A percentile compares a stretch with the other conserved stretches of the same genome.
Conservation (phyloP, 768 basidiomycete species). For the Tricholoma flavovirens region DNA sequence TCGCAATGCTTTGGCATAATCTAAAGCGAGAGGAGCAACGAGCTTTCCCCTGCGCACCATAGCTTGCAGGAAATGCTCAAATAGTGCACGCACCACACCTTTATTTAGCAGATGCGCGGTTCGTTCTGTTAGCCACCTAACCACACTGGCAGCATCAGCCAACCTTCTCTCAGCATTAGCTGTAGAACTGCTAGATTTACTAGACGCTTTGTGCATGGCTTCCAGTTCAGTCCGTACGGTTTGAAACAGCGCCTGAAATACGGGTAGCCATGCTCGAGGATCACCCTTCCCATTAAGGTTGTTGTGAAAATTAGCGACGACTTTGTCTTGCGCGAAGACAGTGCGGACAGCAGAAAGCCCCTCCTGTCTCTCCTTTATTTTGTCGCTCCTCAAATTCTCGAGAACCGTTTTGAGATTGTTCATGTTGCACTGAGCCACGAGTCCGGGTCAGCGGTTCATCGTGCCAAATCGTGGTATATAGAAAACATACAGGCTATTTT, state of each 20-base stretch:
- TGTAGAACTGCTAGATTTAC: constrained; percentile 30
- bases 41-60: constrained; percentile 51
- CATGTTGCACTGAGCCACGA: constrained; percentile 6
- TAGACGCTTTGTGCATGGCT: constrained; percentile 37
- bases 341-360: constrained; percentile 48
- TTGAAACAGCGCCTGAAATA: constrained; percentile 71
- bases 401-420: constrained; percentile 41
- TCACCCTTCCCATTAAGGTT: constrained; percentile 28
- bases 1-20: constrained; percentile 77
- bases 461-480: neutral
- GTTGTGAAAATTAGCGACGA: constrained; percentile 39
- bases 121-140: constrained; percentile 72
- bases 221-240: constrained; percentile 59
- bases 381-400: constrained; percentile 52
- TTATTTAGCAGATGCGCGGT: constrained; percentile 51
- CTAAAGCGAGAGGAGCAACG: constrained; percentile 59
- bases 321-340: constrained; percentile 44
- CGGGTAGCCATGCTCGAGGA: constrained; percentile 48
- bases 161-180: constrained; percentile 55
- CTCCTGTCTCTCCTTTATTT: constrained; percentile 65
- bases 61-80: constrained; percentile 59
- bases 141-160: constrained; percentile 53
- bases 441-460: neutral
- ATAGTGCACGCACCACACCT: constrained; percentile 48
- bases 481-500: neutral